Base-by-base conservation (phyloP, 768 basidiomycete species). In the Udeniomyces megalosporus region DNA sequence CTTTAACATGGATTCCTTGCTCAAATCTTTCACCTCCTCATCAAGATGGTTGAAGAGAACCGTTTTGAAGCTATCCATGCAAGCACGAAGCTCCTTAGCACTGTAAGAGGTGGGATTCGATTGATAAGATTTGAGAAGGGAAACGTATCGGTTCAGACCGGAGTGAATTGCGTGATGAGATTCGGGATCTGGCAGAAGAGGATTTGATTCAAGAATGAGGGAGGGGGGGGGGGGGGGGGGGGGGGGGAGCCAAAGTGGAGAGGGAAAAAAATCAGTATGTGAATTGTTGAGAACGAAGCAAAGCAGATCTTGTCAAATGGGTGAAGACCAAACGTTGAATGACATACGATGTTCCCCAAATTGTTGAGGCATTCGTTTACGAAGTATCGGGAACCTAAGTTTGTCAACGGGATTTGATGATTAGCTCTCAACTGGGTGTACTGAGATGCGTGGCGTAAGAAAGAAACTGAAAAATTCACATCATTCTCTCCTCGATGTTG, bases 141-240 rank as follows among this genome's bases (percentile, higher is more conserved):
- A 1, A 20, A 28, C 20, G 54, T 62, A 62, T 24, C 12, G 10
- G 45, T 56, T 46, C 24, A 62, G 53, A 26, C 61, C 61, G 46
- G 31, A 44, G 61, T 62, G 61, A n/a, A 62, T 62, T 1, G 8
- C 34, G n/a, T 35, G 61, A 51, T 62, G 61, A 34, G 61, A 48
- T 24, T 55, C 61, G 6, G 61, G 61, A 48, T 62, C 61, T 62
- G 51, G 11, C 10, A 34, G n/a, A 34, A 29, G n/a, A n/a, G n/a
- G n/a, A n/a, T n/a, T n/a, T n/a, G n/a, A n/a, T n/a, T n/a, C n/a
- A n/a, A n/a, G n/a, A n/a, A n/a, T 2, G 59, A 15, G 28, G 3
- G 11, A n/a, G n/a, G 26, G 49, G 50, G 48, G 32, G 8, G 10
- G 34, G 24, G 51, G 34, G 31, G 2, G 35, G 46, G 24, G 12